These are phyloP conservation scores for Blastomyces emzantsi DNA, from an alignment of 2,329 filamentous ascomycete genomes.

Conservation along the genomic window DNA sequence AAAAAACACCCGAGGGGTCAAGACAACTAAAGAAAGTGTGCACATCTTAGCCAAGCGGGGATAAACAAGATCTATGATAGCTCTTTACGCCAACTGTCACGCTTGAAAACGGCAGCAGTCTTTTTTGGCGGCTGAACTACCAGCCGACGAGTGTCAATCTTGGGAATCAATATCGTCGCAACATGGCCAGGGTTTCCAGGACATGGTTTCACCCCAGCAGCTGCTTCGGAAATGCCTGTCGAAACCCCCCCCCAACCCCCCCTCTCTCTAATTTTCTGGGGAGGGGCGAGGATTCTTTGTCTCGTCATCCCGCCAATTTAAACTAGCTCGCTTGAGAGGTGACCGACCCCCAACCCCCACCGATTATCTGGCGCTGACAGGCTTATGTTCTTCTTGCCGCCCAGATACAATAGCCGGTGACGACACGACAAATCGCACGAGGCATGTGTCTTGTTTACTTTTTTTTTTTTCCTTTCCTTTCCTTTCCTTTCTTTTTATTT, in stretches of 20 bases:
- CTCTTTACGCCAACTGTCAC: neutral
- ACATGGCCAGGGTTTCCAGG: neutral
- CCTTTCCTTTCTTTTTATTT: too few relatives aligned
- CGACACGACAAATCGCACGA: neutral
- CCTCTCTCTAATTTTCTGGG: neutral
- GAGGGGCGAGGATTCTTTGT: constrained; percentile 8
- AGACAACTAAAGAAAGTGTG: neutral
- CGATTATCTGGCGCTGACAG: neutral
- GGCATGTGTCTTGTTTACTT: neutral
- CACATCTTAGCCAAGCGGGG: neutral
- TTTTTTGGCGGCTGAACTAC: neutral
- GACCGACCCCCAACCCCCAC: neutral
- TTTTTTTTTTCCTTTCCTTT: too few relatives aligned
- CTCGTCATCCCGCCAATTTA: too few relatives aligned
- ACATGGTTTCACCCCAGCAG: constrained; percentile 1
- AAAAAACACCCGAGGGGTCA: neutral
- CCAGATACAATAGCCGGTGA: neutral
- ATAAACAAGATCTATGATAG: neutral
- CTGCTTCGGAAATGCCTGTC: neutral
- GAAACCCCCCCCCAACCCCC: neutral
- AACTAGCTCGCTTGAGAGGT: neutral
- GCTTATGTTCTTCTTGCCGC: neutral
- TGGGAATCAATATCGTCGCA: neutral
- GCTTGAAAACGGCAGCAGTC: neutral
- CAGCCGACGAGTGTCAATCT: neutral